Conservation (phyloP, 805 yeast species). For the Myxozyma sirexii region DNA sequence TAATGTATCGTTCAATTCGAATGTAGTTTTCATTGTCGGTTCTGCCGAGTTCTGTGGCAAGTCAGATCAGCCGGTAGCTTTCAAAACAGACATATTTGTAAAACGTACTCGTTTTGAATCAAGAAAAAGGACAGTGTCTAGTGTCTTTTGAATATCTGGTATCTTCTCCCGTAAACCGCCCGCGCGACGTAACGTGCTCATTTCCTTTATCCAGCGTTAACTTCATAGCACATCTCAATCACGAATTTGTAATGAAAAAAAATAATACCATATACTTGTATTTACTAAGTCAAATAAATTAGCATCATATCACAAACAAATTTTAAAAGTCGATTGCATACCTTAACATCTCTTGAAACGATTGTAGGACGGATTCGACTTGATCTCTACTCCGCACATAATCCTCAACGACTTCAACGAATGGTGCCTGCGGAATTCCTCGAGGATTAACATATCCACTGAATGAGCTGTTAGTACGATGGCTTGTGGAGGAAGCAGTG, state of each 20-base stretch:
- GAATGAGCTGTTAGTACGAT: neutral
- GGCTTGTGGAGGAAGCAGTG: neutral
- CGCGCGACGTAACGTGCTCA: slow-evolving; percentile 46
- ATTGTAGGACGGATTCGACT: slow-evolving; percentile 66
- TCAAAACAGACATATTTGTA: neutral
- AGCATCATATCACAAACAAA: neutral
- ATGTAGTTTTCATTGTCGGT: slow-evolving; percentile 64
- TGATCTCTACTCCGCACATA: slow-evolving; percentile 69
- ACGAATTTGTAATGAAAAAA: slow-evolving; percentile 51
- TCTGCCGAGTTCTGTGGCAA: slow-evolving; percentile 42
- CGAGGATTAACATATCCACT: slow-evolving; percentile 64
- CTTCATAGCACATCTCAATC: slow-evolving; percentile 37
- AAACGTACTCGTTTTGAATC: slow-evolving; percentile 48
- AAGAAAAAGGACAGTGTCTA: slow-evolving; percentile 68
- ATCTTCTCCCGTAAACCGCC: slow-evolving; percentile 63
- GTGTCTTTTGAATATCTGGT: slow-evolving; percentile 90
- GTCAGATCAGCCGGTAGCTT: neutral
- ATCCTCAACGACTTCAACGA: slow-evolving; percentile 79
- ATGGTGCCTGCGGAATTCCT: slow-evolving; percentile 96
- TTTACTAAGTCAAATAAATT: slow-evolving; percentile 46
- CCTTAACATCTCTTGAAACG: slow-evolving; percentile 84
- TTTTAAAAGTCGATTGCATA: slow-evolving; percentile 18
- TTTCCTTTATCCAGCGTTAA: slow-evolving; percentile 43
- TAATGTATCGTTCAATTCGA: slow-evolving; percentile 90
- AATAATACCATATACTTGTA: slow-evolving; percentile 82